phyloP scores from a whole-genome alignment of 2,329 filamentous ascomycete genomes.

The Exophiala oligosperma region DNA sequence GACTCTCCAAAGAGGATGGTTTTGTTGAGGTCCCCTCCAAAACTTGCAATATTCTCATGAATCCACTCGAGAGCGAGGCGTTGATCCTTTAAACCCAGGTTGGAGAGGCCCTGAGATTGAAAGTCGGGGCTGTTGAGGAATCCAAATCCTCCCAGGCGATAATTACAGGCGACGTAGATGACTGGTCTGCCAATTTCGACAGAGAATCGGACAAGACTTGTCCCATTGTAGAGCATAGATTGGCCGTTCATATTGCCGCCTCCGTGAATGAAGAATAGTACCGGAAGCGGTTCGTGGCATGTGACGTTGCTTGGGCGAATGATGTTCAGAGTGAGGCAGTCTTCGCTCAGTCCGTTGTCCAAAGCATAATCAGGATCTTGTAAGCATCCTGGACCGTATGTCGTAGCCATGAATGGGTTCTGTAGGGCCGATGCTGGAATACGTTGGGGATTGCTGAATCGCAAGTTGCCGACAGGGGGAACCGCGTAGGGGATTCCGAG shows the following conservation, averaged over 20 bases:
- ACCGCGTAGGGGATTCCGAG: no score
- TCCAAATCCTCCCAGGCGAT: conserved; percentile 48
- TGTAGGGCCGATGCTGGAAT: no score
- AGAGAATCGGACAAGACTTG: conserved; percentile 6
- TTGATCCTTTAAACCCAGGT: conserved; percentile 55
- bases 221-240: neutral
- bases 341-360: conserved; percentile 23
- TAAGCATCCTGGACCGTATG: neutral
- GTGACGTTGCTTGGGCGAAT: conserved; percentile 3
- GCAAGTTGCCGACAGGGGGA: no score
- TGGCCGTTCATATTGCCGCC: conserved; percentile 7
- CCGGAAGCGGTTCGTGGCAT: conserved; percentile 27
- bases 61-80: conserved; percentile 58
- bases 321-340: conserved; percentile 36
- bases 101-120: conserved; percentile 41
- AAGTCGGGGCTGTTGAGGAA: conserved; percentile 48
- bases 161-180: conserved; percentile 20
- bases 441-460: no score
- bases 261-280: conserved; percentile 32
- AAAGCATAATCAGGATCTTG: neutral
- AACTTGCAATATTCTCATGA: conserved; percentile 53
- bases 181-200: conserved; percentile 2
- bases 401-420: neutral
- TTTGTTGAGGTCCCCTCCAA: conserved; percentile 53
- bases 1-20: conserved; percentile 54